These are phyloP conservation scores for Pichiaceae sp. DNA, from an alignment of 1,139 yeast species.

Conservation along the genomic window DNA sequence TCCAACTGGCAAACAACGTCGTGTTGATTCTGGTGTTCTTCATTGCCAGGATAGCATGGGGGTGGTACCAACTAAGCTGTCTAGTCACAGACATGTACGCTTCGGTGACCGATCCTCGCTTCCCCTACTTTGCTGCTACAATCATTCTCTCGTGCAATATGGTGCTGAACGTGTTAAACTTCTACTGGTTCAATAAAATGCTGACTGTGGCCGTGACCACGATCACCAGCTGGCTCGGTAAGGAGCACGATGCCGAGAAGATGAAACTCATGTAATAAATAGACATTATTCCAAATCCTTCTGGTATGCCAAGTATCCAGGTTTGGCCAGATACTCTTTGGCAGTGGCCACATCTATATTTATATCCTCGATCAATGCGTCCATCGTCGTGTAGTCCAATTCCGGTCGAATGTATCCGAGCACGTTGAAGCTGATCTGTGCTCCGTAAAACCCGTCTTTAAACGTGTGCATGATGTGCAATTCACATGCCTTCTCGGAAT, in stretches of 20 bases:
- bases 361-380: slow-evolving; percentile 82
- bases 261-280: slow-evolving; percentile 20
- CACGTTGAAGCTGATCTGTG: slow-evolving; percentile 55
- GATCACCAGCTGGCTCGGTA: slow-evolving; percentile 23
- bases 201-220: slow-evolving; percentile 58
- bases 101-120: slow-evolving; percentile 32
- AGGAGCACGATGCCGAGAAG: slow-evolving; percentile 16
- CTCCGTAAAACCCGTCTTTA: slow-evolving; percentile 67
- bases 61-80: slow-evolving; percentile 60
- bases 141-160: slow-evolving; percentile 55
- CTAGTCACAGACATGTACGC: slow-evolving; percentile 47
- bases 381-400: slow-evolving; percentile 74
- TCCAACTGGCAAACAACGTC: slow-evolving; percentile 62
- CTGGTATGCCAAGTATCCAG: slow-evolving; percentile 18
- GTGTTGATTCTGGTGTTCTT: slow-evolving; percentile 65
- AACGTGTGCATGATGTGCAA: slow-evolving; percentile 80
- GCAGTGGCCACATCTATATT: slow-evolving; percentile 72
- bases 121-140: slow-evolving; percentile 35
- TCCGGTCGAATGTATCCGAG: slow-evolving; percentile 92
- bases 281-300: background rate
- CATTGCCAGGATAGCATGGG: slow-evolving; percentile 75
- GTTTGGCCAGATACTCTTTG: slow-evolving; percentile 11
- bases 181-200: slow-evolving; percentile 82
- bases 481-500: slow-evolving; percentile 74
- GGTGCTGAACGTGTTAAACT: slow-evolving; percentile 59